Conservation (phyloP, 179 eudicot species). For the Beta corolliflora region DNA sequence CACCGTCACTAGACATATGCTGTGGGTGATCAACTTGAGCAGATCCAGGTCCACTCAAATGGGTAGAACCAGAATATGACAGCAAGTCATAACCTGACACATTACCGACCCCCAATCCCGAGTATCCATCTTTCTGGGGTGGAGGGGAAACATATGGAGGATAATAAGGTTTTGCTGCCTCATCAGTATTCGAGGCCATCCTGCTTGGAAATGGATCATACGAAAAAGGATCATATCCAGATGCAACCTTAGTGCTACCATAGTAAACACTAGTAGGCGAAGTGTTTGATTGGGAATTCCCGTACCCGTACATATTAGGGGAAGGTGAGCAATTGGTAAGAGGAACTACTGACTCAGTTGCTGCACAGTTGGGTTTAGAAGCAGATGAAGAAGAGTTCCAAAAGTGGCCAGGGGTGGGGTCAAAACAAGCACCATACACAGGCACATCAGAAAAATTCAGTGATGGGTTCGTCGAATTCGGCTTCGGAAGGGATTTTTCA, state of each 20-base stretch:
- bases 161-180: conserved; percentile 45
- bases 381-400: conserved; percentile 55
- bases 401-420: conserved; percentile 36
- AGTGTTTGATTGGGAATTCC: conserved; percentile 36
- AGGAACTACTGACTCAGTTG: conserved; percentile 41
- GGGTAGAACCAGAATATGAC: conserved; percentile 35
- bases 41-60: conserved; percentile 29
- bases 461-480: conserved; percentile 49
- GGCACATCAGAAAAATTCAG: conserved; percentile 44
- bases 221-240: conserved; percentile 34
- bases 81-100: conserved; percentile 29
- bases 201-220: conserved; percentile 43
- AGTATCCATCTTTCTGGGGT: conserved; percentile 38
- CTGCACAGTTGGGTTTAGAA: conserved; percentile 40
- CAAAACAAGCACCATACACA: conserved; percentile 36
- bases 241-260: conserved; percentile 25
- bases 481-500: conserved; percentile 53
- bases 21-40: conserved; percentile 50
- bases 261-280: conserved; percentile 37
- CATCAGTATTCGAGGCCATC: conserved; percentile 31
- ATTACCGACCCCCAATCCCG: conserved; percentile 33
- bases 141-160: conserved; percentile 45
- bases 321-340: conserved; percentile 32
- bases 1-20: conserved; percentile 40
- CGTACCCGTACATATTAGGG: conserved; percentile 31